A percentile compares a stretch with the other conserved stretches of the same genome.
phyloP scores from a whole-genome alignment of 306 rosid genomes.

The Ormosia semicastrata region DNA sequence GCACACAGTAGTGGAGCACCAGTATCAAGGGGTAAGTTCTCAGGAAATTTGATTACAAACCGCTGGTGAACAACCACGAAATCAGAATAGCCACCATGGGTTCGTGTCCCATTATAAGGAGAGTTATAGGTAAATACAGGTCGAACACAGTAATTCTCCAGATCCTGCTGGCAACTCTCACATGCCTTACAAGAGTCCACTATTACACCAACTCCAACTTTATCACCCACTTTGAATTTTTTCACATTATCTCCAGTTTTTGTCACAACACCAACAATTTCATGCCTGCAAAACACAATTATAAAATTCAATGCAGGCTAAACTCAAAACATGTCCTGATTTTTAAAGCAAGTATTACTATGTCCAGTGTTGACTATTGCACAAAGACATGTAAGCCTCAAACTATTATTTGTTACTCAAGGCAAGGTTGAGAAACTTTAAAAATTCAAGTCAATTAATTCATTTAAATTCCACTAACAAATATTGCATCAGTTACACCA shows the following conservation, averaged over 20 bases:
- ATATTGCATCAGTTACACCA: neutral
- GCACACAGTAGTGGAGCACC: slow-evolving; percentile 95
- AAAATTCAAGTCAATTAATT: neutral
- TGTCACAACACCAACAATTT: slow-evolving; percentile 76
- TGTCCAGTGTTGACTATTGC: neutral
- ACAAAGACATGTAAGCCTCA: neutral
- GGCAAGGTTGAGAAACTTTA: neutral
- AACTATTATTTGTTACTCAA: neutral
- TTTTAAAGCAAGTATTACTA: neutral
- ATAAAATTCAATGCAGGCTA: neutral
- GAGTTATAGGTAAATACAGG: slow-evolving; percentile 60
- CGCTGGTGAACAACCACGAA: slow-evolving; percentile 70
- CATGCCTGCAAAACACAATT: slow-evolving; percentile 63
- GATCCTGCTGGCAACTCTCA: slow-evolving; percentile 68
- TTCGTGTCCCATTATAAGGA: slow-evolving; percentile 50
- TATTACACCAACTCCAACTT: slow-evolving; percentile 88
- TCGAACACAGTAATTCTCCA: slow-evolving; percentile 77
- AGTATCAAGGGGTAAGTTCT: slow-evolving; percentile 70
- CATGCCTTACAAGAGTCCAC: slow-evolving; percentile 78
- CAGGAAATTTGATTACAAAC: slow-evolving; percentile 67
- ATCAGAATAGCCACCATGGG: slow-evolving; percentile 86
- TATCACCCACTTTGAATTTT: slow-evolving; percentile 74
- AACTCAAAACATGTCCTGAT: neutral
- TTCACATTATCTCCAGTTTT: slow-evolving; percentile 64
- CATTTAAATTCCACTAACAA: neutral